phyloP scores from a whole-genome alignment of 768 basidiomycete species.

The Phaeotremella fagi region DNA sequence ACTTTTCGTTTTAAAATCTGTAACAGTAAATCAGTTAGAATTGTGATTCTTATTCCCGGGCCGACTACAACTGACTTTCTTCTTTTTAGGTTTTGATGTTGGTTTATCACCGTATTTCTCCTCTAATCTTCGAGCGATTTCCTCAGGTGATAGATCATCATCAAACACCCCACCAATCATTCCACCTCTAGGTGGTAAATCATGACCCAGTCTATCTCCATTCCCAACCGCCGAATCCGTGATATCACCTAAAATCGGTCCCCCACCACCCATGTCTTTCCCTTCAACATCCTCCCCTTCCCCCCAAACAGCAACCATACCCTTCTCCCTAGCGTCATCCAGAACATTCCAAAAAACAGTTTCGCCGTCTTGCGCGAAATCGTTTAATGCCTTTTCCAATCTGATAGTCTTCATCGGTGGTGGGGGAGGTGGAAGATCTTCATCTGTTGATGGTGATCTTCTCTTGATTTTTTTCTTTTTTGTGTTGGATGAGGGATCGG shows the following conservation, averaged over 20 bases:
- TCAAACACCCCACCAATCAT: conserved; percentile 4
- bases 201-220: neutral
- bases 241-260: neutral
- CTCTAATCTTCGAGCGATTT: conserved; percentile 34
- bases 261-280: conserved; percentile 6
- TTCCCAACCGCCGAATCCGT: too few species aligned
- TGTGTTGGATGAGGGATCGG: conserved; percentile 25
- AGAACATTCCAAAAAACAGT: conserved; percentile 40
- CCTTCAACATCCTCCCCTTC: conserved; percentile 15
- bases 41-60: neutral
- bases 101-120: conserved; percentile 32
- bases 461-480: conserved; percentile 26
- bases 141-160: conserved; percentile 24
- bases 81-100: conserved; percentile 15
- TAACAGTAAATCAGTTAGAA: neutral
- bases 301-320: conserved; percentile 30
- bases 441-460: conserved; percentile 24
- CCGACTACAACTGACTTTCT: conserved; percentile 19
- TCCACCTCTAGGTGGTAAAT: neutral
- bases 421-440: conserved; percentile 34
- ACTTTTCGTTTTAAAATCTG: conserved; percentile 42
- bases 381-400: conserved; percentile 15
- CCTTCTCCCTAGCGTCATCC: conserved; percentile 27
- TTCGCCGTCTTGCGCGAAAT: conserved; percentile 2
- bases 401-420: conserved; percentile 42